phyloP scores from a whole-genome alignment of 345 rosid species.

The Cardamine chenopodiifolia region DNA sequence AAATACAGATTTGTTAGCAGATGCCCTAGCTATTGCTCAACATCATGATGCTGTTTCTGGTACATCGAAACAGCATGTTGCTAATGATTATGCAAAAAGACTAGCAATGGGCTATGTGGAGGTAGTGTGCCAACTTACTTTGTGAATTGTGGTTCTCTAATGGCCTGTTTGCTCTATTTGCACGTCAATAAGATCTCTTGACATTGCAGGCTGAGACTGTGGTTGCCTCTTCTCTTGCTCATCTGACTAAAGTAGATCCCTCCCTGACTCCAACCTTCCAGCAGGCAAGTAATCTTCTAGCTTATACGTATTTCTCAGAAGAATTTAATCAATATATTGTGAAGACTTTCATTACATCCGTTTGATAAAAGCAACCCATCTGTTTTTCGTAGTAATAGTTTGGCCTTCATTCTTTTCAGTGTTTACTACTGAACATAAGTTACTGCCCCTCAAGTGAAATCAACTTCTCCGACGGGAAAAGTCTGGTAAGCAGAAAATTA shows the following conservation, averaged over 20 bases:
- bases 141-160: slow-evolving; percentile 17
- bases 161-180: slow-evolving; percentile 6
- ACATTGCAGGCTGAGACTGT: slow-evolving; percentile 76
- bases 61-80: slow-evolving; percentile 92
- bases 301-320: slow-evolving; percentile 14
- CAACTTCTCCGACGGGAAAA: slow-evolving; percentile 59
- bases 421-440: slow-evolving; percentile 92
- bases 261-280: slow-evolving; percentile 54
- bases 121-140: slow-evolving; percentile 47
- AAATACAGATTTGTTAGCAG: slow-evolving; percentile 80
- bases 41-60: slow-evolving; percentile 98
- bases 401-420: slow-evolving; percentile 51
- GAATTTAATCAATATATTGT: slow-evolving; percentile 7
- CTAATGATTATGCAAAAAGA: slow-evolving; percentile 88
- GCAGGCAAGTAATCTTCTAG: slow-evolving; percentile 60
- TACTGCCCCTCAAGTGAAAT: slow-evolving; percentile 88
- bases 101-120: slow-evolving; percentile 80
- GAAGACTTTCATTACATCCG: not conserved
- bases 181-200: slow-evolving; percentile 8
- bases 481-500: slow-evolving; percentile 58
- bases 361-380: not conserved
- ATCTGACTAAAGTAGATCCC: slow-evolving; percentile 57
- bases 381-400: slow-evolving; percentile 7
- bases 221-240: slow-evolving; percentile 77
- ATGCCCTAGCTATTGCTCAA: slow-evolving; percentile 92